Base-by-base conservation (phyloP, 1,284 basidiomycete genomes). In the Pascua sp. region DNA sequence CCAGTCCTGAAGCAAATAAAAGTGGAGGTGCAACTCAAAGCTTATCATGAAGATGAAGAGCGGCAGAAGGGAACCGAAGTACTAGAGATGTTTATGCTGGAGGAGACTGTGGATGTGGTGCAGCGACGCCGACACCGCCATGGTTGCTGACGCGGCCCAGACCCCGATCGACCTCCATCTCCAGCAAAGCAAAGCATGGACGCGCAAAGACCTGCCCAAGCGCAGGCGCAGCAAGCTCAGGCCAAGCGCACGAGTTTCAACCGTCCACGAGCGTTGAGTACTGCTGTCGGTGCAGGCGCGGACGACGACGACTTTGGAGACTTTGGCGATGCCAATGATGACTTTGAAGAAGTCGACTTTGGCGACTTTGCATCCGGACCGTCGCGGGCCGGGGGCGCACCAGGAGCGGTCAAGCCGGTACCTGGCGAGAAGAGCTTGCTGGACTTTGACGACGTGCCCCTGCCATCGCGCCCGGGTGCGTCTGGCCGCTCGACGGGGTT, bases 321-420 rank as follows among this genome's bases (percentile, higher is more conserved):
- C 52, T 75, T 77, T 60, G 67, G 71, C 9, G 67, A 71, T 46
- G 64, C 58, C 36, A 63, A 63, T 42, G 66, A 65, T 40, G 61
- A 53, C 7, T 72, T 74, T 45, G 67, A 78, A 45, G 85, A 91
- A 56, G 90, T 95, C 63, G 93, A 94, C 42, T 98, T 97, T 79
- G 93, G 92, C 1, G 92, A 95, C 71, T 95, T 85, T 45, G 71
- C 51, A 13, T 47, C 82, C 51, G 24, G 24, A 32, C 24, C 63
- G 18, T 10, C 38, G 49, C 38, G 18, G 11, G 11, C 18, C 38
- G 5, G n/a, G 17, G 32, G 43, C 42, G 16, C 41, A 48, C 5
- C 53, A 74, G 40, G 70, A 79, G 1, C 42, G 24, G 7, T 32
- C 7, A 60, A 57, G 44, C 49, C 45, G 5, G 36, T 17, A n/a